Base-by-base conservation (phyloP, 2,329 filamentous ascomycete species). In the Chaetomium globosum region DNA sequence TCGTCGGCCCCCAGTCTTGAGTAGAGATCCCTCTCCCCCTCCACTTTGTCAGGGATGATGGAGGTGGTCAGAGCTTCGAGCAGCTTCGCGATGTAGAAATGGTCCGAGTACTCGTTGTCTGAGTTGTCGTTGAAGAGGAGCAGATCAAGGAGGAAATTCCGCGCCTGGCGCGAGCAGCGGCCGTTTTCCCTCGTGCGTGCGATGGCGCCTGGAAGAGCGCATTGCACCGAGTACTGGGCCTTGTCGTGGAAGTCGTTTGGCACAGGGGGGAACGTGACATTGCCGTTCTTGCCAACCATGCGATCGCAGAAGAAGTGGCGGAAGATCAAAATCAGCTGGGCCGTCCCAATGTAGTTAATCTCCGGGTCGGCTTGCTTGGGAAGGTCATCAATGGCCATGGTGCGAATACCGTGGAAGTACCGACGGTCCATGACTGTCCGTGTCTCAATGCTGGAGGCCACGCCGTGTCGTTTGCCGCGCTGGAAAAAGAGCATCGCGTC, bases 61-160 rank as follows among this genome's bases (percentile, higher is more conserved):
- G 84, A 87, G 0, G 81, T 82, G 1, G 86, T 82, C 30, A 89
- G 76, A 0, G 84, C 82, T 51, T 82, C 80, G 9, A 99, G 90
- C 28, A 99, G 82, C 26, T 85, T 90, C 8, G 92, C 88, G 61
- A 99, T 87, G 74, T 97, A 99, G 72, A 91, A 88, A 68, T 93
- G 89, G 73, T 99, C 96, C 5, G 93, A 97, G 74, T 87, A 96
- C 58, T 89, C 79, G 72, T 99, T 99, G 66, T 91, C 89, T 2
- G 90, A 89, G 74, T 99, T 99, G 77, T 99, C 93, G 74, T 99
- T 99, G 79, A 93, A 94, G 57, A 91, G 89, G 39, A 99, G 81
- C 74, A 96, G 91, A 71, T 97, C 93, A 26, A 96, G 85, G 56
- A 99, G 85, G 75, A 97, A 96, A 48, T 86, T 85, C 64, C 93